These are phyloP conservation scores for Nicotiana noctiflora DNA, from an alignment of 257 asterid genomes.

Conservation along the genomic window DNA sequence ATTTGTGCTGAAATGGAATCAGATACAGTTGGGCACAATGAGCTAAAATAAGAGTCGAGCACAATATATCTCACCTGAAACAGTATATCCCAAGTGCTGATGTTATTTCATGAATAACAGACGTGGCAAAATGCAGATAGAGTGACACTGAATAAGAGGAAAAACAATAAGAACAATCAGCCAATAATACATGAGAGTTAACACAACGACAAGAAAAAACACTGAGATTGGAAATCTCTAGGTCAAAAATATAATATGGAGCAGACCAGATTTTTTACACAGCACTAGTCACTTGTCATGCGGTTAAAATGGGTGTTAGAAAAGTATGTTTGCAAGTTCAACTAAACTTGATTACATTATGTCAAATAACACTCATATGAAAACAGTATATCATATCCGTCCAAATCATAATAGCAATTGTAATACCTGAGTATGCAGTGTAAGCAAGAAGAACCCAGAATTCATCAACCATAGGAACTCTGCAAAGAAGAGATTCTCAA, in stretches of 20 bases:
- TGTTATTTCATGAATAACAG: slow-evolving; percentile 87
- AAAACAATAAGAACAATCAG: background rate
- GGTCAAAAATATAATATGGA: background rate
- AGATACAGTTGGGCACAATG: background rate
- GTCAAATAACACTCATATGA: background rate
- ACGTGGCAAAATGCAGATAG: slow-evolving; percentile 79
- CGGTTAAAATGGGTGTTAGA: no score
- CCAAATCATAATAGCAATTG: background rate
- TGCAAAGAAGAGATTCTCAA: slow-evolving; percentile 30
- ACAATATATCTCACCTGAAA: slow-evolving; percentile 60
- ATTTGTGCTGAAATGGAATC: background rate
- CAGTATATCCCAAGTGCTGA: slow-evolving; percentile 87
- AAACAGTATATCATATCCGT: background rate
- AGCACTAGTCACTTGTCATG: background rate
- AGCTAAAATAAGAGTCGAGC: background rate
- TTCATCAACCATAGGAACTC: slow-evolving; percentile 82
- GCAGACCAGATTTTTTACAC: background rate
- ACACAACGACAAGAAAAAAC: background rate
- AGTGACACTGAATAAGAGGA: slow-evolving; percentile 48
- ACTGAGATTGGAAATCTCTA: background rate
- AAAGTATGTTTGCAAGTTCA: background rate
- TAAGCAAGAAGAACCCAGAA: slow-evolving; percentile 78
- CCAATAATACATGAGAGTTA: background rate
- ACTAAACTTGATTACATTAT: background rate
- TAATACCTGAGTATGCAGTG: slow-evolving; percentile 51